Conservation (phyloP, 1,139 yeast genomes). For the Magnusiomyces fungicola region DNA sequence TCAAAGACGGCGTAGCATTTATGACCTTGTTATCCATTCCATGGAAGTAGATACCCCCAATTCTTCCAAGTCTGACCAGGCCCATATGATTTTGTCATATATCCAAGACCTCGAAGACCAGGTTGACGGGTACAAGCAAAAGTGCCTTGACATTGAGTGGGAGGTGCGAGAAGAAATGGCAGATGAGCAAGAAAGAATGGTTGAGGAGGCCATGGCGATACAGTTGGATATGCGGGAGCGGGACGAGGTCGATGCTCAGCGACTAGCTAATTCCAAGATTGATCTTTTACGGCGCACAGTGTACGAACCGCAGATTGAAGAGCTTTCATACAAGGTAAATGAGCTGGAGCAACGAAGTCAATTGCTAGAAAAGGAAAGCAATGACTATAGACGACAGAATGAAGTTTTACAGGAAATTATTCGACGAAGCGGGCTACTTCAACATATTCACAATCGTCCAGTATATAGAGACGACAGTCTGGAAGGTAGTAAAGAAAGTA, state of each 20-base stretch:
- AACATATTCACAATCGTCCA: not conserved
- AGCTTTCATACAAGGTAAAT: not conserved
- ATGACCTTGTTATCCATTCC: not conserved
- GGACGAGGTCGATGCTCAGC: not conserved
- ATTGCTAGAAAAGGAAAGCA: not conserved
- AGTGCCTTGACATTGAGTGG: constrained; percentile 1
- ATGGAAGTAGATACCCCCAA: not conserved
- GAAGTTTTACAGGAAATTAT: not conserved
- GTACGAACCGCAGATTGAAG: not conserved
- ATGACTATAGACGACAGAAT: not conserved
- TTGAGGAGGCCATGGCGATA: not conserved
- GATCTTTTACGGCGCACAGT: not conserved
- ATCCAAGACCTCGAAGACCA: not conserved
- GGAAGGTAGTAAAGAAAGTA: not conserved
- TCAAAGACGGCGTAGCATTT: not conserved
- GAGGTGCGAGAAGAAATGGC: constrained; percentile 4
- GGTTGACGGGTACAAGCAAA: not conserved
- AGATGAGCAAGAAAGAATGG: not conserved
- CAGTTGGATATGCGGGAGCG: not conserved
- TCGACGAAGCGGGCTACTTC: not conserved
- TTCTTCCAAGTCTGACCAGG: not conserved
- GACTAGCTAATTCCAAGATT: not conserved
- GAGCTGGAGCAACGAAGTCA: not conserved
- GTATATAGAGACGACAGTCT: not conserved
- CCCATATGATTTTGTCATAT: not conserved